Percentiles rank a stretch among this genome's conserved stretches.
Conservation (phyloP, 2,329 filamentous ascomycete species). For the Sarocladiaceae sp. region DNA sequence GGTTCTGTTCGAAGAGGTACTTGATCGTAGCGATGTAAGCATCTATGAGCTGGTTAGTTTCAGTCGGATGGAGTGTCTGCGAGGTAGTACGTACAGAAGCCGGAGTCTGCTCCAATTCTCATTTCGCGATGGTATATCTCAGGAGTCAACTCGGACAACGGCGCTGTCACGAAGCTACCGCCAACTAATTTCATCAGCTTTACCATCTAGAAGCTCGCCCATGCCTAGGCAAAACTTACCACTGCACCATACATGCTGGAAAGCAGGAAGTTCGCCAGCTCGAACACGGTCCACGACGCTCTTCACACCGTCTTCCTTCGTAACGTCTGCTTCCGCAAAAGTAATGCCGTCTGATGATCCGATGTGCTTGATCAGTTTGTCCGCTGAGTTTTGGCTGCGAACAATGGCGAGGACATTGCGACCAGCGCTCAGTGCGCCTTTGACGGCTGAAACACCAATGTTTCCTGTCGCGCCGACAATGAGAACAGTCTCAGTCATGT, state of each 20-base stretch:
- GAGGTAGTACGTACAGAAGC: slow-evolving; percentile 23
- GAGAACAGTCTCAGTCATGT: slow-evolving; percentile 25
- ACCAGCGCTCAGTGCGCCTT: slow-evolving; percentile 21
- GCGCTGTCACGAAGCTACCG: slow-evolving; percentile 17
- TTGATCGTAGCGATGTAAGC: slow-evolving; percentile 26
- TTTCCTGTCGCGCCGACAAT: slow-evolving; percentile 35
- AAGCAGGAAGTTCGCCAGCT: slow-evolving; percentile 28
- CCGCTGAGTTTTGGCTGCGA: slow-evolving; percentile 27
- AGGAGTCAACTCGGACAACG: slow-evolving; percentile 18
- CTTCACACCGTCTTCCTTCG: slow-evolving; percentile 23
- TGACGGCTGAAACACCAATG: slow-evolving; percentile 29
- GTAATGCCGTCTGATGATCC: slow-evolving; percentile 25
- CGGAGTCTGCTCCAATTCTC: slow-evolving; percentile 21
- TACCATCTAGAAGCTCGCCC: not conserved
- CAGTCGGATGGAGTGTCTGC: not conserved
- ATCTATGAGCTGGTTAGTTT: slow-evolving; percentile 14
- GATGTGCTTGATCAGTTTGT: slow-evolving; percentile 27
- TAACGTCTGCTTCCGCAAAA: slow-evolving; percentile 26
- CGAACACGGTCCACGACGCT: slow-evolving; percentile 29
- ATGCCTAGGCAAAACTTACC: slow-evolving; percentile 17
- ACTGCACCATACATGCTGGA: slow-evolving; percentile 32
- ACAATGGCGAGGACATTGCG: slow-evolving; percentile 32
- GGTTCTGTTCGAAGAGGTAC: slow-evolving; percentile 25
- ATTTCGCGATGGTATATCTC: slow-evolving; percentile 18
- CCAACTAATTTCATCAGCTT: slow-evolving; percentile 18